A percentile compares a stretch with the other conserved stretches of the same genome.
Conservation (phyloP, 140 eudicot species). For the Senecio squalidus region DNA sequence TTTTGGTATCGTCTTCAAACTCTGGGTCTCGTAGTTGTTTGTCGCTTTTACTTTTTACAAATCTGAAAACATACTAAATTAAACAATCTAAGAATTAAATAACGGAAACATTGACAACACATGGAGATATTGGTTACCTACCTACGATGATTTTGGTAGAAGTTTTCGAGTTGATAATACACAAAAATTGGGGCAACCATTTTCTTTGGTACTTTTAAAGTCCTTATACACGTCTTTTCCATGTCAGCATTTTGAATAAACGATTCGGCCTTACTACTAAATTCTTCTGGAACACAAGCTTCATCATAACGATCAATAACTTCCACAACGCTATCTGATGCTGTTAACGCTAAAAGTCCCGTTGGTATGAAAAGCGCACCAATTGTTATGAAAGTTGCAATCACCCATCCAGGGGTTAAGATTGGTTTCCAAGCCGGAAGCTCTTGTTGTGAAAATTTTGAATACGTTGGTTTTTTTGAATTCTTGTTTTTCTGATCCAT, state of each 20-base stretch:
- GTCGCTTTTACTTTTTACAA: slow-evolving; percentile 11
- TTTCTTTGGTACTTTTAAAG: slow-evolving; percentile 8
- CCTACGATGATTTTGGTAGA: slow-evolving; percentile 10
- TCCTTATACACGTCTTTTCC: neutral
- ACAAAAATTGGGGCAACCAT: slow-evolving; percentile 14
- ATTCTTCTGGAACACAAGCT: slow-evolving; percentile 6
- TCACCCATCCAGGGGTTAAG: slow-evolving; percentile 13
- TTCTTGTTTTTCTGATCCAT: slow-evolving; percentile 10
- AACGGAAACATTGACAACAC: neutral
- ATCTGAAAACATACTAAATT: neutral
- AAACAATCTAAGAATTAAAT: neutral
- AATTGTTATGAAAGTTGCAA: slow-evolving; percentile 5
- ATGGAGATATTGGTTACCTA: neutral
- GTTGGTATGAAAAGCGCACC: slow-evolving; percentile 10
- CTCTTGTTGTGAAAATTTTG: slow-evolving; percentile 8
- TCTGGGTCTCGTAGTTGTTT: slow-evolving; percentile 9
- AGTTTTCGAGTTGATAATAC: slow-evolving; percentile 11
- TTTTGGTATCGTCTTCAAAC: neutral
- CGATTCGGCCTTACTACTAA: neutral
- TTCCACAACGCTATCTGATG: slow-evolving; percentile 12
- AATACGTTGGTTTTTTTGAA: slow-evolving; percentile 8
- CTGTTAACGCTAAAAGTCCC: neutral
- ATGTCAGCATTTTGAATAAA: slow-evolving; percentile 2
- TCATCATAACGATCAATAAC: slow-evolving; percentile 5
- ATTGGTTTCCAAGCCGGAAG: slow-evolving; percentile 13